Evolutionary conservation across 495 filamentous ascomycete genomes (phyloP), one percentile per base, ranked within the genome.

Genomic region (Rostrohypoxylon terebratum): DNA sequence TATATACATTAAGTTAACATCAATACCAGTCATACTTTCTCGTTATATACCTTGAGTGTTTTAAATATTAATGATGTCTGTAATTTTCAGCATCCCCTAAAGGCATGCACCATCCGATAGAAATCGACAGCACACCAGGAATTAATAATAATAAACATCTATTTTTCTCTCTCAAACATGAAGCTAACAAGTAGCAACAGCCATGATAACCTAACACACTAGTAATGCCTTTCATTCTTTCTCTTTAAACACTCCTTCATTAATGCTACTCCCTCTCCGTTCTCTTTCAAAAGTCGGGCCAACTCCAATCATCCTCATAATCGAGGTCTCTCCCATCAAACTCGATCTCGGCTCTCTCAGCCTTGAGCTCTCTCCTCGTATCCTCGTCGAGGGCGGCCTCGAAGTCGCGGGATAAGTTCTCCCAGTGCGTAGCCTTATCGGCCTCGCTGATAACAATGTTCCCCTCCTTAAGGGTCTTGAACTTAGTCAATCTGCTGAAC

Each of bases 391-490:
- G 20, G 20, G 20, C 10, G 0, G 64, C 0, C 31, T 66, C 71
- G 7, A 31, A 60, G 7, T 73, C 63, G 3, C 74, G 78, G 1
- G 28, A n/a, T 25, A 67, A 33, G 0, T 82, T 68, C 33, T 14
- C 42, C 1, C 14, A 33, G 28, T 61, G 47, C 18, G 20, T 20
- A 20, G 16, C 4, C 20, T 3, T 50, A 3, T 10, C 47, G 8
- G n/a, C 13, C 13, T 14, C 38, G 11, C 38, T 14, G 1, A 38
- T 4, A 38, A 4, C 3, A 1, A 20, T 18, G n/a, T 48, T 21
- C 20, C 13, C 11, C 47, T 21, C 14, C 14, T 53, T 51, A 33
- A 71, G 71, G 10, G 59, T 51, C 2, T 9, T 10, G 42, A 66
- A 8, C 9, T 50, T n/a, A 0, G 33, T 57, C 8, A 9, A 59